phyloP scores from a whole-genome alignment of 2,329 filamentous ascomycete species.

The Clonostachys sp. region DNA sequence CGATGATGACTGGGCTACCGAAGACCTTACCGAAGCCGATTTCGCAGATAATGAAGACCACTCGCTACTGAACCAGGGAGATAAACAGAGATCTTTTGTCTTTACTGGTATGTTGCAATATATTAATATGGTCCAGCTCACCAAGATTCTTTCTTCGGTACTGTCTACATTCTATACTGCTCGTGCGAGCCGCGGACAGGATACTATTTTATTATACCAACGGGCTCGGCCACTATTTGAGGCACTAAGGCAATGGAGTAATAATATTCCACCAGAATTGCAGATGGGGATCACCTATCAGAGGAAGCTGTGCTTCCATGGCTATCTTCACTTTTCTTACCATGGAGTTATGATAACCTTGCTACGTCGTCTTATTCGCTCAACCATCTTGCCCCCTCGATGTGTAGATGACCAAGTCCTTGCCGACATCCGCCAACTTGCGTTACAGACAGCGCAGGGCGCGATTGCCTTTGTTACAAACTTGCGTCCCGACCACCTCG shows the following conservation, averaged over 20 bases:
- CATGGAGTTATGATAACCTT: conserved; percentile 39
- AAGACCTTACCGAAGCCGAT: conserved; percentile 7
- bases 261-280: conserved; percentile 29
- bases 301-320: conserved; percentile 31
- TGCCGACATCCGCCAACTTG: conserved; percentile 19
- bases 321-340: conserved; percentile 39
- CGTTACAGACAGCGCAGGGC: conserved; percentile 19
- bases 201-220: conserved; percentile 29
- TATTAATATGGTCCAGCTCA: conserved; percentile 39
- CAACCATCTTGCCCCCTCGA: conserved; percentile 18
- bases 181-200: conserved; percentile 17
- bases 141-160: conserved; percentile 39
- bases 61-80: conserved; percentile 2
- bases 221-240: conserved; percentile 43
- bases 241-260: conserved; percentile 40
- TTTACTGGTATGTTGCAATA: conserved; percentile 33
- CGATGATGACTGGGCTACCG: conserved; percentile 46
- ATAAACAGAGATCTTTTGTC: conserved; percentile 20
- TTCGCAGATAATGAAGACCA: conserved; percentile 4
- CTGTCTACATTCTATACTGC: conserved; percentile 37
- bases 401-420: conserved; percentile 19
- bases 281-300: conserved; percentile 35
- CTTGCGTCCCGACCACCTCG: conserved; percentile 27
- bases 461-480: conserved; percentile 25
- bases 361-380: conserved; percentile 35